Base-by-base conservation (phyloP, 1,284 basidiomycete species). In the Cutaneotrichosporon mucoides region DNA sequence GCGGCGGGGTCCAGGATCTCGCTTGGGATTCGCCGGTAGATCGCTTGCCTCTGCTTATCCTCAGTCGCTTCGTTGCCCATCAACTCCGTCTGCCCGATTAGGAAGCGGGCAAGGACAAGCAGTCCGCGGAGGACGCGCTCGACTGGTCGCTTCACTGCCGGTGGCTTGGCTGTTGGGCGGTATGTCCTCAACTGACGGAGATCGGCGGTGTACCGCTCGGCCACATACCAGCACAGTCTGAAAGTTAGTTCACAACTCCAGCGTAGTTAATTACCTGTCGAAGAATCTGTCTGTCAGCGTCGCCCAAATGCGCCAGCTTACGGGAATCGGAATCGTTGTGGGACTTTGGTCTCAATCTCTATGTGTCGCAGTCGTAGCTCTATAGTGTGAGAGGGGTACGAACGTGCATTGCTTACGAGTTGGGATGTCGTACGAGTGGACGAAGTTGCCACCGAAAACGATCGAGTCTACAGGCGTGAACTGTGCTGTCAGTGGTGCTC, bases 381-480 rank as follows among this genome's bases (percentile, higher is more conserved):
- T 92, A 61, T 60, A 34, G 5, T 13, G 46, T 62, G 36, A 58
- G 50, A 24, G 36, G n/a, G 6, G 13, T 15, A 35, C 16, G 9
- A 16, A 40, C 15, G 4, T 38, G 10, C 12, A 37, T 1, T 24
- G 40, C 37, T 60, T n/a, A 46, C 53, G 56, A 2, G 53, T 58
- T 5, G 57, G 57, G 37, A 62, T 60, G 43, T 57, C 63, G 42
- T 50, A 61, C 85, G 91, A 92, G 76, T 97, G 93, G 51, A 97
- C 76, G 74, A 96, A 99, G 77, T 99, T 99, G 42, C 95, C 95
- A 2, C 95, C 95, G 71, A 98, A 94, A 0, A 99, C 95, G 43
- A 99, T 82, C 3, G 93, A 90, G 73, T 98, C 92, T 46, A 83
- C 78, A 0, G 95, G 94, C 0, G 94, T 98, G 75, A 90, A 88